A percentile compares a stretch with the other conserved stretches of the same genome.
phyloP scores from a whole-genome alignment of 148 eudicot genomes.

The Simmondsia chinensis region DNA sequence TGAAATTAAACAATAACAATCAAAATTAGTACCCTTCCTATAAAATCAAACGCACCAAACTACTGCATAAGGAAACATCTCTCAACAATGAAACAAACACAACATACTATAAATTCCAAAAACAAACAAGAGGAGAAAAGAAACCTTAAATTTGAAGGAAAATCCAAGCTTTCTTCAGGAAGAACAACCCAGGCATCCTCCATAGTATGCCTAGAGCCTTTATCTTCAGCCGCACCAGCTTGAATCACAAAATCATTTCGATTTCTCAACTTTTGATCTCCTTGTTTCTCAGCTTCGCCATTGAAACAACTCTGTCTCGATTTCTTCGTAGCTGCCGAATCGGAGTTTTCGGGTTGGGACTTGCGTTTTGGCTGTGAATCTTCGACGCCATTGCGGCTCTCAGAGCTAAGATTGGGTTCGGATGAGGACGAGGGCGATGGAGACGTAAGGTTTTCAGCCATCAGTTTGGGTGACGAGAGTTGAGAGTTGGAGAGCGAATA shows the following conservation, averaged over 20 bases:
- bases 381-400: conserved; percentile 8
- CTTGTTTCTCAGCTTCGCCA: background rate
- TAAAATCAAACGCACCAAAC: too few relatives aligned
- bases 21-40: too few relatives aligned
- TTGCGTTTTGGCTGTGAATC: conserved; percentile 17
- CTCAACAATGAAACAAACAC: too few relatives aligned
- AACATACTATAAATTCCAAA: too few relatives aligned
- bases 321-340: conserved; percentile 19
- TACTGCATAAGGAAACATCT: too few relatives aligned
- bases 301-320: conserved; percentile 6
- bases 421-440: too few relatives aligned
- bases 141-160: conserved; percentile 47
- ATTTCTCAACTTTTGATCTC: background rate
- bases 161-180: conserved; percentile 26
- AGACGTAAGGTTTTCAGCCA: too few relatives aligned
- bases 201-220: conserved; percentile 61
- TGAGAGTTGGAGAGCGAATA: too few relatives aligned
- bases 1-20: too few relatives aligned
- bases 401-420: too few relatives aligned
- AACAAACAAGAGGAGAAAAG: background rate
- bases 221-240: conserved; percentile 67
- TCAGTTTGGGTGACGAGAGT: too few relatives aligned
- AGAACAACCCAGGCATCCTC: conserved; percentile 70
- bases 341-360: conserved; percentile 7
- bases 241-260: conserved; percentile 26